phyloP scores from a whole-genome alignment of 768 basidiomycete species.

The Dioszegia aurantiaca region DNA sequence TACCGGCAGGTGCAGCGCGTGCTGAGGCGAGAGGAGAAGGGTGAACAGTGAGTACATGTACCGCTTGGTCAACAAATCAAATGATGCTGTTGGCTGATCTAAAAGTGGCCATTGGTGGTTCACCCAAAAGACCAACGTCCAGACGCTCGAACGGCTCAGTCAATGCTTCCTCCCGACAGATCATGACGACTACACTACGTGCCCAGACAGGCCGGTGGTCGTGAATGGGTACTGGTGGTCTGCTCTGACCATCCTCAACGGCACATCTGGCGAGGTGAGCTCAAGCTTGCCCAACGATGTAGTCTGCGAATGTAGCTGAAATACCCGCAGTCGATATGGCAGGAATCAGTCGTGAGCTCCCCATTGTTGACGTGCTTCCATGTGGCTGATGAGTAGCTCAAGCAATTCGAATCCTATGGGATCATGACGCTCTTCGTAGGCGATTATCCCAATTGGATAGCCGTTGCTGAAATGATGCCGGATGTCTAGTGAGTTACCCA shows the following conservation, averaged over 20 bases:
- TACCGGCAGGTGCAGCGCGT: constrained; percentile 39
- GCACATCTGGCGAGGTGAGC: constrained; percentile 35
- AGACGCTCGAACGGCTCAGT: constrained; percentile 19
- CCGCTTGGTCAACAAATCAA: background rate
- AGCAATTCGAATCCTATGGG: constrained; percentile 26
- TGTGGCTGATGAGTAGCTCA: constrained; percentile 16
- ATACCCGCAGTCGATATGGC: constrained; percentile 2
- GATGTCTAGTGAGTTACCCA: constrained; percentile 46
- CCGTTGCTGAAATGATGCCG: constrained; percentile 46
- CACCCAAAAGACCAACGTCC: constrained; percentile 31
- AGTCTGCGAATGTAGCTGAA: constrained; percentile 15
- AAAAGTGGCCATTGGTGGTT: constrained; percentile 32
- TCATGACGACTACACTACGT: constrained; percentile 18
- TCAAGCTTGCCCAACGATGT: background rate
- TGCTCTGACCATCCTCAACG: constrained; percentile 22
- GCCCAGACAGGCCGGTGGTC: constrained; percentile 35
- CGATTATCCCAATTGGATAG: constrained; percentile 42
- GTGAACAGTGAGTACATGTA: constrained; percentile 28
- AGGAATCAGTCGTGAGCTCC: constrained; percentile 4
- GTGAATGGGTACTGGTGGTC: constrained; percentile 45
- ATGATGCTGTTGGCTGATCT: no score
- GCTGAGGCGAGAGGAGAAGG: constrained; percentile 31
- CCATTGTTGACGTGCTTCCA: background rate
- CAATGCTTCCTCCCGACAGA: constrained; percentile 32
- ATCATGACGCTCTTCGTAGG: constrained; percentile 28